These are phyloP conservation scores for Suhomyces coccinellae DNA, from an alignment of 1,139 yeast genomes.

Conservation along the genomic window DNA sequence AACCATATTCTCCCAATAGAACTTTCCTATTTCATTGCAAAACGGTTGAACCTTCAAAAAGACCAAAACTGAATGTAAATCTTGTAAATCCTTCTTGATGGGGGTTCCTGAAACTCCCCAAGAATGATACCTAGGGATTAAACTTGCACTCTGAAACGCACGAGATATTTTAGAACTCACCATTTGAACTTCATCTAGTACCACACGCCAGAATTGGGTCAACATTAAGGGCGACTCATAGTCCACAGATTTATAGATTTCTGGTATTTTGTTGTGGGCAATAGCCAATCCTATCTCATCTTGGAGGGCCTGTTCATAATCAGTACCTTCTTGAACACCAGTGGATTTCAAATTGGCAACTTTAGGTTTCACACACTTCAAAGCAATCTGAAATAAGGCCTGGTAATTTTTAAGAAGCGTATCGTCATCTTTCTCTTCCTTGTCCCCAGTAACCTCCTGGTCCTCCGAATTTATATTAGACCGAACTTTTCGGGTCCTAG, in stretches of 20 bases:
- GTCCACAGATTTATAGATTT: constrained; percentile 36
- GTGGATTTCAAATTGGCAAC: constrained; percentile 28
- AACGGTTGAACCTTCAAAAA: constrained; percentile 73
- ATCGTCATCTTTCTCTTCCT: constrained; percentile 4
- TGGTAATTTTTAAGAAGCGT: constrained; percentile 25
- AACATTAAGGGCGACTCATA: constrained; percentile 81
- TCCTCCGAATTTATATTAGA: constrained; percentile 10
- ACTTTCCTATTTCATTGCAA: constrained; percentile 36
- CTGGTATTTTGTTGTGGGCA: constrained; percentile 30
- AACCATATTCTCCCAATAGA: constrained; percentile 37
- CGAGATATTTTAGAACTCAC: constrained; percentile 71
- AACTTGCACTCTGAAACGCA: constrained; percentile 76
- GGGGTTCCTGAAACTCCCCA: constrained; percentile 99
- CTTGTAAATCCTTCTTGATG: constrained; percentile 62
- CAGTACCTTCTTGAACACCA: constrained; percentile 29
- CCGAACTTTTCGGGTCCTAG: constrained; percentile 31
- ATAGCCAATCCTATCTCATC: constrained; percentile 39
- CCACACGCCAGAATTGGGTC: constrained; percentile 86
- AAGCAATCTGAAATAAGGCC: constrained; percentile 32
- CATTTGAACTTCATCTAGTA: constrained; percentile 94
- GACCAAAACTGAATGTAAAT: constrained; percentile 66
- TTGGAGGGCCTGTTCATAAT: constrained; percentile 38
- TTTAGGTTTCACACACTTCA: constrained; percentile 28
- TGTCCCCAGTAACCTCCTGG: too few species aligned
- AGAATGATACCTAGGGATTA: constrained; percentile 81